These are phyloP conservation scores for Pythium sp. DNA, from an alignment of 352 stramenopile species.

Conservation along the genomic window DNA sequence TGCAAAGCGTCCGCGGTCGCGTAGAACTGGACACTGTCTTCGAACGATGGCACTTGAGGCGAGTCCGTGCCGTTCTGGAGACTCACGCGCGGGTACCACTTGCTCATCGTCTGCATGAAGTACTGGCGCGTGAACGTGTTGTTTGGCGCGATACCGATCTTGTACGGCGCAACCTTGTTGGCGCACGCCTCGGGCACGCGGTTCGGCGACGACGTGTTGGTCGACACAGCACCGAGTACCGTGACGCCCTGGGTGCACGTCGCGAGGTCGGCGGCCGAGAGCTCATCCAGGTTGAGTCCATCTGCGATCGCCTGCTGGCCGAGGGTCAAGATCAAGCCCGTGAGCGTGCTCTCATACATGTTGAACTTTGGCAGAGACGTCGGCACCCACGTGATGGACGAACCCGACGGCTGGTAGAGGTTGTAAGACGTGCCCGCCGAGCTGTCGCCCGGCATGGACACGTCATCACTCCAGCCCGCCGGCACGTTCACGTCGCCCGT, in stretches of 20 bases:
- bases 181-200: slow-evolving; percentile 31
- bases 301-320: slow-evolving; percentile 39
- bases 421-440: slow-evolving; percentile 36
- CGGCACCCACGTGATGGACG: slow-evolving; percentile 33
- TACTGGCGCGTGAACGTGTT: slow-evolving; percentile 55
- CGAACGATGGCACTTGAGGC: not conserved
- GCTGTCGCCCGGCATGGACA: slow-evolving; percentile 2
- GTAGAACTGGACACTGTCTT: not conserved
- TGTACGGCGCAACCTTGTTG: slow-evolving; percentile 48
- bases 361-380: slow-evolving; percentile 39
- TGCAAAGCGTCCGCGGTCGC: not conserved
- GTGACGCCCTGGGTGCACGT: slow-evolving; percentile 30
- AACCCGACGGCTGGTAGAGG: slow-evolving; percentile 36
- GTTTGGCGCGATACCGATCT: slow-evolving; percentile 52
- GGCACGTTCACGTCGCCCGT: slow-evolving; percentile 51
- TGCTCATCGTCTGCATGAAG: slow-evolving; percentile 41
- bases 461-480: slow-evolving; percentile 43
- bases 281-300: slow-evolving; percentile 20
- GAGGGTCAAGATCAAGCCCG: slow-evolving; percentile 52
- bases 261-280: slow-evolving; percentile 27
- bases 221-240: slow-evolving; percentile 30
- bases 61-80: slow-evolving; percentile 5
- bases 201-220: slow-evolving; percentile 32
- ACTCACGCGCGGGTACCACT: slow-evolving; percentile 47
- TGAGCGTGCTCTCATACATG: slow-evolving; percentile 49